A percentile compares a stretch with the other conserved stretches of the same genome.
Conservation (phyloP, 1,139 yeast species). For the Arxiozyma heterogenica region DNA sequence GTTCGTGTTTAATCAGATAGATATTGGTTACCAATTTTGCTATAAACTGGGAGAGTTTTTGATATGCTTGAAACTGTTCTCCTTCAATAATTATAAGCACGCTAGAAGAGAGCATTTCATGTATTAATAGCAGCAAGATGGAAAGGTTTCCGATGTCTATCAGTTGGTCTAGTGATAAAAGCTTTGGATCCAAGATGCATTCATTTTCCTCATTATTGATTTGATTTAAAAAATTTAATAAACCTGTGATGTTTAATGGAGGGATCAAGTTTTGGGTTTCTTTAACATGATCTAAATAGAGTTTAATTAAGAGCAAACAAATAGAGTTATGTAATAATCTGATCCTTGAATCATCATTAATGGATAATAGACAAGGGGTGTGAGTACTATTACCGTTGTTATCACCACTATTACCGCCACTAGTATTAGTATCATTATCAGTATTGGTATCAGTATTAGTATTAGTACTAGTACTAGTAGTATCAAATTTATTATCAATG, state of each 20-base stretch:
- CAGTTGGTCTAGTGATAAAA: conserved; percentile 14
- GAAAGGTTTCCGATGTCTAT: conserved; percentile 20
- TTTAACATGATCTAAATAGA: conserved; percentile 12
- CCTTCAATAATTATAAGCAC: conserved; percentile 21
- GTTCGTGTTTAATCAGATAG: conserved; percentile 14
- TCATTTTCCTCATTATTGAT: not conserved
- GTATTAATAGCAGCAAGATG: conserved; percentile 19
- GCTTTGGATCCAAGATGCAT: conserved; percentile 13
- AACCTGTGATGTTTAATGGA: conserved; percentile 15
- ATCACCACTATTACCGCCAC: too few relatives aligned
- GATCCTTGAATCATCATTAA: conserved; percentile 5
- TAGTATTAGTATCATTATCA: too few relatives aligned
- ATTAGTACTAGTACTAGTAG: not conserved
- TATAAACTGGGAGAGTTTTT: conserved; percentile 13
- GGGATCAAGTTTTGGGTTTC: conserved; percentile 19
- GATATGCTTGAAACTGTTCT: conserved; percentile 13
- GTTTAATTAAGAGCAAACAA: conserved; percentile 15
- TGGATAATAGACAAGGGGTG: not conserved
- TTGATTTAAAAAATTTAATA: conserved; percentile 16
- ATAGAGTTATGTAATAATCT: conserved; percentile 15
- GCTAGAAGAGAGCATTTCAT: conserved; percentile 21
- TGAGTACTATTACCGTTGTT: too few relatives aligned
- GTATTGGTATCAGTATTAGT: too few relatives aligned
- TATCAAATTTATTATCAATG: conserved; percentile 7
- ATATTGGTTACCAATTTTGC: conserved; percentile 13